Evolutionary conservation across 768 basidiomycete species (phyloP).

Genomic region (Lentinula detonsa): DNA sequence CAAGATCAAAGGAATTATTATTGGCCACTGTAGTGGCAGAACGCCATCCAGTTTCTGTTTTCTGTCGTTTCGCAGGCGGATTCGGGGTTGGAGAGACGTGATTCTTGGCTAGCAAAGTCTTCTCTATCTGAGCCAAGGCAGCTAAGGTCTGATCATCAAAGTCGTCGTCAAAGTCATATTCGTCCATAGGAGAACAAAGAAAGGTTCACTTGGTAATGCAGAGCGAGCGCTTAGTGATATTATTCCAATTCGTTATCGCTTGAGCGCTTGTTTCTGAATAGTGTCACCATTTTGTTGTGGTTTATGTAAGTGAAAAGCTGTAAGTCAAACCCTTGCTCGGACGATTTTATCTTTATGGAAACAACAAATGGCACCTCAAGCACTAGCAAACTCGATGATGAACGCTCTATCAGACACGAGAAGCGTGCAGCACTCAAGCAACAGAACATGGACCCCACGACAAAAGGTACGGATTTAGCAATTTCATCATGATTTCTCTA

Average conservation of each 20-base stretch:
- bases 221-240: not conserved
- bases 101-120: slow-evolving; percentile 28
- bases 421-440: slow-evolving; percentile 57
- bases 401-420: slow-evolving; percentile 37
- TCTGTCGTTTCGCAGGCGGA: slow-evolving; percentile 52
- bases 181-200: slow-evolving; percentile 32
- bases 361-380: slow-evolving; percentile 8
- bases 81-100: slow-evolving; percentile 11
- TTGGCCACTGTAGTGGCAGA: slow-evolving; percentile 14
- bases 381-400: slow-evolving; percentile 38
- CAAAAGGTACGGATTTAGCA: slow-evolving; percentile 6
- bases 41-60: slow-evolving; percentile 40
- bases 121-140: slow-evolving; percentile 54
- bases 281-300: not conserved
- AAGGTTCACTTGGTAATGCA: not conserved
- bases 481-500: not conserved
- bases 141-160: slow-evolving; percentile 60
- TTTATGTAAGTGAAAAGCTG: not conserved
- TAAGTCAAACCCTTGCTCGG: not conserved
- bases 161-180: slow-evolving; percentile 53
- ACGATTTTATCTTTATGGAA: slow-evolving; percentile 9
- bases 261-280: too few species aligned
- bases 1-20: slow-evolving; percentile 28
- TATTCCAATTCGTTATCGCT: too few species aligned
- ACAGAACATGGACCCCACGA: slow-evolving; percentile 30